Percentiles rank a stretch among this genome's conserved stretches.
phyloP scores from a whole-genome alignment of 2,329 filamentous ascomycete genomes.

The Emmonsiellopsis sp. region DNA sequence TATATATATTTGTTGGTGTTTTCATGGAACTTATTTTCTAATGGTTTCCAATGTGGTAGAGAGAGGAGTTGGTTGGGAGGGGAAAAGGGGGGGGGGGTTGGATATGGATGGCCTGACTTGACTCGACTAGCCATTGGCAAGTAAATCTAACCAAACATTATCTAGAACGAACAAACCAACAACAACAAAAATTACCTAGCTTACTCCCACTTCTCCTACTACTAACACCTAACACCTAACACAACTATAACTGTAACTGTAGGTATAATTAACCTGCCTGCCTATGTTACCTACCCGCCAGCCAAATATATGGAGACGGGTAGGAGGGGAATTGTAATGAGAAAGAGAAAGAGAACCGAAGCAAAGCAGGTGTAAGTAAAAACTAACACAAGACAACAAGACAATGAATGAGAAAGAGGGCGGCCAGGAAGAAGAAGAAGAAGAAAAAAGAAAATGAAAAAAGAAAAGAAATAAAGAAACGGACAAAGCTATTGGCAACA shows the following conservation, averaged over 20 bases:
- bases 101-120: not conserved
- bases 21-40: not conserved
- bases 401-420: not conserved
- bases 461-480: not conserved
- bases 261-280: not conserved
- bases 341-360: not conserved
- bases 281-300: not conserved
- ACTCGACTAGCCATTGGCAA: not conserved
- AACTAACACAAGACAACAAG: not conserved
- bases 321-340: not conserved
- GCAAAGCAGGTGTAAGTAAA: not conserved
- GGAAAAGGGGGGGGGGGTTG: not conserved
- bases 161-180: too few relatives aligned
- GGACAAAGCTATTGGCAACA: too few relatives aligned
- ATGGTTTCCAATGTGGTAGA: not conserved
- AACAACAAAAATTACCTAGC: not conserved
- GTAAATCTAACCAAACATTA: not conserved
- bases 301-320: not conserved
- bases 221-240: too few relatives aligned
- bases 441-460: not conserved
- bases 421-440: not conserved
- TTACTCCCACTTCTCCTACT: too few relatives aligned
- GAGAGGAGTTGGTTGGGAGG: not conserved
- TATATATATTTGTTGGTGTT: too few relatives aligned
- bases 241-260: not conserved